phyloP scores from a whole-genome alignment of 495 filamentous ascomycete genomes.

The Podospora fimiseda region DNA sequence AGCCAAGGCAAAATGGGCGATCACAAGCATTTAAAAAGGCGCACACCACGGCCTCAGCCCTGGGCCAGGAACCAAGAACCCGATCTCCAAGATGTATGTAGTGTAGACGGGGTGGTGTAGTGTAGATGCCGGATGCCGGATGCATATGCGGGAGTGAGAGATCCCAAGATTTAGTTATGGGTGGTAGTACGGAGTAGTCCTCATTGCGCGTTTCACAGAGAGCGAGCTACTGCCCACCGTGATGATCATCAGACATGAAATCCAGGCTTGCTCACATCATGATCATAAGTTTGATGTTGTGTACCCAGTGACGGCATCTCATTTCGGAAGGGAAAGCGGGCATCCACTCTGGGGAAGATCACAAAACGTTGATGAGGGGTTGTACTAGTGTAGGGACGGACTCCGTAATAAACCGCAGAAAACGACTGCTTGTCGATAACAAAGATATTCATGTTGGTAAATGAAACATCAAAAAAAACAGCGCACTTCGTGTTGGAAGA shows the following conservation, averaged over 20 bases:
- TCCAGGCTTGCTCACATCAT: neutral
- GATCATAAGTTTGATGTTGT: too few species aligned
- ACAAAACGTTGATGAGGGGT: neutral
- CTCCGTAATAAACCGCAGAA: neutral
- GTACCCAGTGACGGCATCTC: neutral
- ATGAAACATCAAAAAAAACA: neutral
- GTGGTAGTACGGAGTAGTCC: too few species aligned
- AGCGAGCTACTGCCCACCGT: too few species aligned
- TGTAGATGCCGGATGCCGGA: neutral
- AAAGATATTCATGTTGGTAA: neutral
- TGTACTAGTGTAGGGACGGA: neutral
- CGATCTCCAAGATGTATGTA: neutral
- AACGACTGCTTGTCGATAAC: neutral
- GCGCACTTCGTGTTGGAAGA: neutral
- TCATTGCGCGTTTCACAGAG: too few species aligned
- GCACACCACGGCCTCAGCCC: conserved; percentile 2
- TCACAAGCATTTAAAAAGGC: neutral
- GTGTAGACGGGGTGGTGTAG: neutral
- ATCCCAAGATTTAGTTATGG: too few species aligned
- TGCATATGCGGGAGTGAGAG: neutral
- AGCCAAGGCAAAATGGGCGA: neutral
- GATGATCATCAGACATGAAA: neutral
- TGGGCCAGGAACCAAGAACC: conserved; percentile 4
- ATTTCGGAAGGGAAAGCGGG: neutral
- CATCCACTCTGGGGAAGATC: neutral